Base-by-base conservation (phyloP, 352 stramenopile species). In the Aphanomyces euteiches region DNA sequence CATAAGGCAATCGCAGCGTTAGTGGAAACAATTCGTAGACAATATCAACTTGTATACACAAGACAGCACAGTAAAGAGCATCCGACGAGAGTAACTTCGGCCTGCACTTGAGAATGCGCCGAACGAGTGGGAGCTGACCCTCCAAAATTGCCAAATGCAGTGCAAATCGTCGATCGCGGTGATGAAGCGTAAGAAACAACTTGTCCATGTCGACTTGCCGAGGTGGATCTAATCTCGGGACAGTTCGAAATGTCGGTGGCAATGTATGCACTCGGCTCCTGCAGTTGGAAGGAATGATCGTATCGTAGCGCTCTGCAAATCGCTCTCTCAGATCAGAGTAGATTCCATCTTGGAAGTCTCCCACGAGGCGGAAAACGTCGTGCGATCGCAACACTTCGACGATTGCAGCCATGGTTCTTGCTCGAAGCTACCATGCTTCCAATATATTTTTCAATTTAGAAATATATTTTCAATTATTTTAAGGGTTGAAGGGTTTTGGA, bases 321-420 rank as follows among this genome's bases (percentile, higher is more conserved):
- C 10, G 17, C 10, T n/a, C 43, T n/a, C 43, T n/a, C 10, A 50
- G 43, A 50, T 50, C 43, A 50, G 10, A 12, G 43, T 50, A n/a
- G 43, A 50, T 50, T n/a, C 43, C 43, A n/a, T 50, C 43, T 50
- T 50, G 43, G 43, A 50, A 50, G 43, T 50, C 43, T 12, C 10
- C 17, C 43, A 50, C 17, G 43, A 50, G 43, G 10, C 1, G 10
- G 17, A 50, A 48, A 12, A 50, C 10, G 43, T 50, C 10, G 43
- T 12, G 43, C 43, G 17, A 12, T n/a, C 2, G 43, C 43, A 50
- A 50, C 10, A 50, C 28, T 28, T 28, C 28, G 28, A 28, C 28
- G 28, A 28, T 28, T 28, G 28, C 28, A 28, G 28, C 28, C 28
- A 28, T 28, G 28, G 2, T 28, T 28, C 28, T 28, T 28, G 28